Base-by-base conservation (phyloP, 805 yeast genomes). In the Myxozyma udenii region DNA sequence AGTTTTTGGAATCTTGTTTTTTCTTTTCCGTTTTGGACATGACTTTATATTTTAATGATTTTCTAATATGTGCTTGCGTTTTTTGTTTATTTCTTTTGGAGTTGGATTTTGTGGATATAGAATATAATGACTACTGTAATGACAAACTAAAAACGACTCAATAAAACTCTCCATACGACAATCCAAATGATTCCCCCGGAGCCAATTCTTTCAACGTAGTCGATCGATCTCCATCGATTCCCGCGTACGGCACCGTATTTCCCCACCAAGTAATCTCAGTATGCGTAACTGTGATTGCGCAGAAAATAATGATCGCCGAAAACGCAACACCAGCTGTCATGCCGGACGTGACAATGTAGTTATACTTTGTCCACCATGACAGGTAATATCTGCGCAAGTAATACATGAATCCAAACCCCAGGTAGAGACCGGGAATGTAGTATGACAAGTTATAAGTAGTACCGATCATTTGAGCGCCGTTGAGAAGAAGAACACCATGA, bases 291-390 rank as follows among this genome's bases (percentile, higher is more conserved):
- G 74, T 73, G 2, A 77, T 71, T 1, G 76, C 68, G 58, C 81
- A 71, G 61, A 81, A 82, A 9, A 83, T 76, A 19, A 81, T 53
- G 45, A 84, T 68, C 1, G 84, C 77, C 26, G 84, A 76, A 56
- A 81, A 73, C 0, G 87, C 87, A 14, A 83, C 75, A 1, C 87
- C 87, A 4, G 84, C 77, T 38, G 83, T 83, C 21, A 84, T 66
- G 1, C 81, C 89, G 24, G 85, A 80, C 18, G 85, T 77, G 46
- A 84, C 68, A 2, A 82, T 76, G 63, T 81, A 83, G 64, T 82
- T 83, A 66, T 84, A 84, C 66, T 83, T 83, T 35, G 83, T 80
- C 89, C 89, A 84, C 89, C 89, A 84, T 41, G 74, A 68, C 44
- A 78, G 71, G 68, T 78, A 81, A 55, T 71, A 71, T 44, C 78